phyloP scores from a whole-genome alignment of 1,139 yeast species.

The Sugiyamaella japonica region DNA sequence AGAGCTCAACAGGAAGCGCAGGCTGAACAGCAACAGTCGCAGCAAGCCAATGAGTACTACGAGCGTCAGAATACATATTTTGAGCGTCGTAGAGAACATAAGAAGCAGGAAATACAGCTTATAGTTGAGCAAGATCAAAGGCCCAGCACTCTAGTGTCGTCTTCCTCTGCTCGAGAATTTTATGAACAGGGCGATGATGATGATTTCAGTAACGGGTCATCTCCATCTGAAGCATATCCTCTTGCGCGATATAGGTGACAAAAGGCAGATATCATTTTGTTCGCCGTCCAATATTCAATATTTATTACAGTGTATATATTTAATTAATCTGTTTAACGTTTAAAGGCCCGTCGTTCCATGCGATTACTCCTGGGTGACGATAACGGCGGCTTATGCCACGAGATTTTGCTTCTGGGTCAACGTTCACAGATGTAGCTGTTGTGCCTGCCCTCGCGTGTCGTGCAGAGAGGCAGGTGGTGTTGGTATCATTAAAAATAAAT shows the following conservation, averaged over 20 bases:
- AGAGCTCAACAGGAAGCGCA: slow-evolving; percentile 38
- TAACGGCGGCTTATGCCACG: no score
- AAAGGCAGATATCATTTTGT: no score
- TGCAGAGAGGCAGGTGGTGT: no score
- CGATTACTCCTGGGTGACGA: no score
- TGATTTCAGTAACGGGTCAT: not conserved
- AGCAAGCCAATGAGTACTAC: slow-evolving; percentile 22
- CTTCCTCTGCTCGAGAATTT: not conserved
- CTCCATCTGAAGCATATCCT: slow-evolving; percentile 1
- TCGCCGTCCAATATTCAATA: no score
- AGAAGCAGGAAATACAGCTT: slow-evolving; percentile 6
- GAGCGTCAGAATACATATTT: slow-evolving; percentile 19
- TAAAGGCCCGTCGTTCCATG: no score
- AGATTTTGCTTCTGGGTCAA: no score
- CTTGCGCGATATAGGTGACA: not conserved
- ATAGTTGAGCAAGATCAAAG: not conserved
- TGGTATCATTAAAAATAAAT: no score
- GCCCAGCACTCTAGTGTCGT: not conserved
- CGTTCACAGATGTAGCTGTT: no score
- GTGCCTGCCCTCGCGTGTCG: no score
- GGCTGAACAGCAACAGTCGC: slow-evolving; percentile 25
- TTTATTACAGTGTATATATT: no score
- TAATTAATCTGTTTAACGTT: no score
- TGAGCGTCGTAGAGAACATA: slow-evolving; percentile 6
- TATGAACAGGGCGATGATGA: slow-evolving; percentile 1